Evolutionary conservation across 345 rosid species (phyloP), one percentile per base, ranked within the genome.

Genomic region (Aquilaria yunnanensis): DNA sequence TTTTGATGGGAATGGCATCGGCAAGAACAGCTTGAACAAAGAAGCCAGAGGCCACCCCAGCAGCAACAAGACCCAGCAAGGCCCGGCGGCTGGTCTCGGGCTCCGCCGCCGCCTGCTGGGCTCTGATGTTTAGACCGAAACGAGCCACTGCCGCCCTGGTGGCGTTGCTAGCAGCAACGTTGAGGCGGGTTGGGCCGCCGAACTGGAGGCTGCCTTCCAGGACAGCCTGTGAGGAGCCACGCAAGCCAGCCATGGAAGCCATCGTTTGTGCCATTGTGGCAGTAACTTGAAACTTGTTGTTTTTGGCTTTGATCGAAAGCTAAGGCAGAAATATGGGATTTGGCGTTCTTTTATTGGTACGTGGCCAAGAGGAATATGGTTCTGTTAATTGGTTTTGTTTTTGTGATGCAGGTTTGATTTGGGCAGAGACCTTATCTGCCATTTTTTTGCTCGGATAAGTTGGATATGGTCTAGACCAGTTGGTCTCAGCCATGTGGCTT

Each of bases 1-100:
- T 67, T 71, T 84, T 90, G 84, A 93, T 93, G 31, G 96, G 59
- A 29, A 5, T 48, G 66, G 82, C 87, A 1, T 76, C 96, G 8
- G 97, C 98, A 14, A 88, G 77, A 29, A 90, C 96, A 43, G 81
- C 87, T 57, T 81, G 86, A 67, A 79, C 97, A 52, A 85, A 81
- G 34, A 97, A 83, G 2, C 86, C 88, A 0, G 92, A 71, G 12
- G 84, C 95, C 63, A 90, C 68, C 54, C 92, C 88, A 34, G 78
- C 77, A 6, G 90, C 94, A 53, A 85, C 92, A 3, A 93, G 75
- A 2, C 96, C 96, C 47, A 93, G 62, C 73, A 83, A 58, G 3
- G 90, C 81, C 54, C 96, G 64, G 12, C 97, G 93, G 81, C 85
- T 75, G 29, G 96, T 81, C 60, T 93, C 97, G 6, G 79, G 60